A percentile compares a stretch with the other conserved stretches of the same genome.
Conservation (phyloP, 768 basidiomycete genomes). For the Boletus subparvulus region DNA sequence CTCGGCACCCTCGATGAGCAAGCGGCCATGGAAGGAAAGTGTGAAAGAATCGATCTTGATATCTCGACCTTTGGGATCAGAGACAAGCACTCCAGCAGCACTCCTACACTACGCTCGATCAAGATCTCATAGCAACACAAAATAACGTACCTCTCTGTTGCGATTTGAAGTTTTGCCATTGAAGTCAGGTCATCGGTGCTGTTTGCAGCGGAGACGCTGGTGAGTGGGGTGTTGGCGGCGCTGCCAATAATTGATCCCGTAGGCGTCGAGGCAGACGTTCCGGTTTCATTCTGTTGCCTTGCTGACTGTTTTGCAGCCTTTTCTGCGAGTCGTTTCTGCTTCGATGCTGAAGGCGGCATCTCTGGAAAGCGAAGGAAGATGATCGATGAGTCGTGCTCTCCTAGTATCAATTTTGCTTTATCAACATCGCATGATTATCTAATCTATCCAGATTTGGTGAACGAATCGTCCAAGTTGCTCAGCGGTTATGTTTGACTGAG, state of each 20-base stretch:
- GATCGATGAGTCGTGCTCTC: constrained; percentile 27
- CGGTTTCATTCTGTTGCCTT: constrained; percentile 44
- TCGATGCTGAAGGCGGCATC: constrained; percentile 80
- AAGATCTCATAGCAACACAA: neutral
- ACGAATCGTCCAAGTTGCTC: neutral
- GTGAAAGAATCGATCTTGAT: constrained; percentile 97
- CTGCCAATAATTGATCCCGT: constrained; percentile 66
- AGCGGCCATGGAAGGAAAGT: constrained; percentile 93
- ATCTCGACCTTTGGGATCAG: constrained; percentile 90
- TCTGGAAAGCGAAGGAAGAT: constrained; percentile 17
- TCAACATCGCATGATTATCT: constrained; percentile 27
- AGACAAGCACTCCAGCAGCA: constrained; percentile 88
- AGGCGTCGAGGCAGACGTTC: constrained; percentile 57
- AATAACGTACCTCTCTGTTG: constrained; percentile 75
- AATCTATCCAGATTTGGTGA: constrained; percentile 20
- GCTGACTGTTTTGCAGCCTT: constrained; percentile 84
- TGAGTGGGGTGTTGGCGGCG: constrained; percentile 73
- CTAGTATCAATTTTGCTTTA: constrained; percentile 15
- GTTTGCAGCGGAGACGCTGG: constrained; percentile 74
- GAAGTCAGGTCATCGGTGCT: constrained; percentile 77
- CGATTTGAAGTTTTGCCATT: constrained; percentile 89
- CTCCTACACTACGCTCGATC: constrained; percentile 51
- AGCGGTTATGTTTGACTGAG: neutral
- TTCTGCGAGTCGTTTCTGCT: constrained; percentile 93
- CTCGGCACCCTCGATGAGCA: constrained; percentile 66